These are phyloP conservation scores for Cryptosporidium canis DNA, from an alignment of 169 alveolate species.

Conservation along the genomic window DNA sequence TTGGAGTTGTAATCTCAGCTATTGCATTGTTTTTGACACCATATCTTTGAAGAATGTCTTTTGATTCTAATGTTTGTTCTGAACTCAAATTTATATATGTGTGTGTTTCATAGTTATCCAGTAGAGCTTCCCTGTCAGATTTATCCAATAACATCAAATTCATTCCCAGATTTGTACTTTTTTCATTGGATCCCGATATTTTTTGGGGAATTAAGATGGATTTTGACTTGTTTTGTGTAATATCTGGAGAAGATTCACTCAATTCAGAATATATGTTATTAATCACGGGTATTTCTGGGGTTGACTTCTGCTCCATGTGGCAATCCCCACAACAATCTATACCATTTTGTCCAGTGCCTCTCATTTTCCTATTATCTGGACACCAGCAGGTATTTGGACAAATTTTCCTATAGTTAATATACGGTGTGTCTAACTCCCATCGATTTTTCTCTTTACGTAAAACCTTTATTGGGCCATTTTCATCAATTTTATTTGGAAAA, in stretches of 20 bases:
- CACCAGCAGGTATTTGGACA: not conserved
- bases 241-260: not conserved
- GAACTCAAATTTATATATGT: not conserved
- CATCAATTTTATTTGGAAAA: not conserved
- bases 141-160: not conserved
- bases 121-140: not conserved
- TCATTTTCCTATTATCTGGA: not conserved
- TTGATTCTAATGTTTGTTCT: not conserved
- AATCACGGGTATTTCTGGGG: not conserved
- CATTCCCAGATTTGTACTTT: not conserved
- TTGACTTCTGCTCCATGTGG: not conserved
- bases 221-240: not conserved
- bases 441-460: not conserved
- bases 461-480: not conserved
- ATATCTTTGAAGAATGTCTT: not conserved
- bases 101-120: not conserved
- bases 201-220: not conserved
- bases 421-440: slow-evolving; percentile 70
- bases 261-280: not conserved
- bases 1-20: too few species aligned
- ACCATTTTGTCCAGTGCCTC: not conserved
- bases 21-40: too few species aligned
- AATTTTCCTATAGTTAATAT: slow-evolving; percentile 4
- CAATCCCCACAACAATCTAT: not conserved
- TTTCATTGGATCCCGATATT: not conserved